phyloP scores from a whole-genome alignment of 1,284 basidiomycete species.

The Malassezia sp. region DNA sequence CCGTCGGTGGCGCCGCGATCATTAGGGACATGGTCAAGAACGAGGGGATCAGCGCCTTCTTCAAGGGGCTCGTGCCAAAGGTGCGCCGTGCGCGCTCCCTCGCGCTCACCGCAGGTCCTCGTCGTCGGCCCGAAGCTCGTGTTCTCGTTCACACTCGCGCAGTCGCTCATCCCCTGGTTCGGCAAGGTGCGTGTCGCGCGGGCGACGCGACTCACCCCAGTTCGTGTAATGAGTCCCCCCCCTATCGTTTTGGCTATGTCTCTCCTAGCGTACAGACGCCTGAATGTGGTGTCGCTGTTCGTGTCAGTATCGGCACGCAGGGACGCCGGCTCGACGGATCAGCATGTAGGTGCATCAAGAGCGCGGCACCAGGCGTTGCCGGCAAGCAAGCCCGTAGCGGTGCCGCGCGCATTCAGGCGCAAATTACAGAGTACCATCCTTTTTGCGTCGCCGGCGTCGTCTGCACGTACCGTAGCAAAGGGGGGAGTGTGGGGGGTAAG shows the following conservation, averaged over 20 bases:
- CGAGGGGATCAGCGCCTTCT: constrained; percentile 77
- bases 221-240: not conserved
- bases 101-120: too few species aligned
- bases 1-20: constrained; percentile 71
- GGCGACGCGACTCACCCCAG: not conserved
- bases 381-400: constrained; percentile 31
- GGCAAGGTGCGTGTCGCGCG: constrained; percentile 54
- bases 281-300: too few species aligned
- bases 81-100: too few species aligned
- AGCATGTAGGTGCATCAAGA: constrained; percentile 23
- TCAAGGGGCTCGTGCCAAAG: constrained; percentile 74
- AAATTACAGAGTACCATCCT: constrained; percentile 43
- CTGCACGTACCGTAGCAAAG: too few species aligned
- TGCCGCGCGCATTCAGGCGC: constrained; percentile 28
- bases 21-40: constrained; percentile 76
- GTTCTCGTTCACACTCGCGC: constrained; percentile 93
- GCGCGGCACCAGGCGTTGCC: constrained; percentile 28
- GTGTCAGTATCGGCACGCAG: too few species aligned
- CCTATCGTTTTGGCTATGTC: too few species aligned
- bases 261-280: too few species aligned
- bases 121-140: constrained; percentile 96
- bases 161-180: constrained; percentile 87
- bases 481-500: too few species aligned
- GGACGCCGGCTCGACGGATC: not conserved
- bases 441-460: not conserved